Base-by-base conservation (phyloP, 2,329 filamentous ascomycete species). In the Magnaporthiopsis incrustans region DNA sequence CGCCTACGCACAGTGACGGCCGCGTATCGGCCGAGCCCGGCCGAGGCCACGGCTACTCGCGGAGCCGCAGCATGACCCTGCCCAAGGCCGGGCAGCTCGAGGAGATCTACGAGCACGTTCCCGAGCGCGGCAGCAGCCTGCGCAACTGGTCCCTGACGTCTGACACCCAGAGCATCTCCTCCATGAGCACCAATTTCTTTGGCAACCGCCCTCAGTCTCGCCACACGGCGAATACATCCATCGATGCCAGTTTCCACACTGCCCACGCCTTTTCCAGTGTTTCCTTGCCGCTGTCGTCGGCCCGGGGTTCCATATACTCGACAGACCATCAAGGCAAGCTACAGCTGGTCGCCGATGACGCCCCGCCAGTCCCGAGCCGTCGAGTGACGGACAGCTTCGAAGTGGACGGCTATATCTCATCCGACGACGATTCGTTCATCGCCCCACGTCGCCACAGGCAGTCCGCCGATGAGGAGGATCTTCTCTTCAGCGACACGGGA, bases 331-430 rank as follows among this genome's bases (percentile, higher is more conserved):
- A 57, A 59, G 66, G 25, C 64, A 50, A 26, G 56, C 64, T 60
- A 32, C 12, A 26, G 18, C 27, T 61, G 27, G 18, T 44, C 2
- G 2, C 3, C 12, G n/a, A 57, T 7, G 22, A 14, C 27, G 35
- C 33, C 56, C 35, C n/a, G 26, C 22, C n/a, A 15, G 32, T 32
- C 15, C 27, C 44, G 60, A 57, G 26, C 58, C 61, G 8, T 2
- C 75, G 73, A 32, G 5, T 22, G 25, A 27, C 14, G 15, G 53
- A 30, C 22, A 63, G 57, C 5, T 76, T 77, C 68, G 76, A 76
- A 65, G 75, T 77, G 10, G 75, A 77, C 64, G 76, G 77, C 65
- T 75, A 76, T 65, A 53, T 77, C 22, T 77, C 75, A 0, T 73
- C 74, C 0, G 77, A 78, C 62, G 73, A 72, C 22, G 76, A 77